These are phyloP conservation scores for Lablab purpureus DNA, from an alignment of 306 rosid species.

Conservation along the genomic window DNA sequence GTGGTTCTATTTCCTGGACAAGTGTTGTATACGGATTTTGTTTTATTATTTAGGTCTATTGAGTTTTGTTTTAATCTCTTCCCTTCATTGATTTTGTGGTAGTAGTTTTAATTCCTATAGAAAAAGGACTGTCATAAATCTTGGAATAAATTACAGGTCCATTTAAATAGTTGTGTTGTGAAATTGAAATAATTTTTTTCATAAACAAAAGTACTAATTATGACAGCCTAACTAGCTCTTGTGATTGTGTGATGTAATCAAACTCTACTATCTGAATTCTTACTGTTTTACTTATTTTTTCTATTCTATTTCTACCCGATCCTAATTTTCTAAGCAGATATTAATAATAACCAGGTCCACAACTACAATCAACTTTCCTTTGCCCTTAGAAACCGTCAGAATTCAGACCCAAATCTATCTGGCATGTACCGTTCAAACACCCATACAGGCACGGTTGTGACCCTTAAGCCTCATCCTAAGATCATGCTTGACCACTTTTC, in stretches of 20 bases:
- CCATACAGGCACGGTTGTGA: background rate
- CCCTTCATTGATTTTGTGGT: background rate
- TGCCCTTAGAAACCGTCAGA: slow-evolving; percentile 2
- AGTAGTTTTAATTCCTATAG: background rate
- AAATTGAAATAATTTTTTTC: background rate
- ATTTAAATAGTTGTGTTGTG: no score
- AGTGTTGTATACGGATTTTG: background rate
- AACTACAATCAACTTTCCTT: slow-evolving; percentile 6
- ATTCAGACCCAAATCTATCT: background rate
- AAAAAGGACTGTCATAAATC: background rate
- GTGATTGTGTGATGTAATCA: slow-evolving; percentile 3
- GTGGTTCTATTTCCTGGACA: background rate
- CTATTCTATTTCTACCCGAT: background rate
- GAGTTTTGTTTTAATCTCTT: background rate
- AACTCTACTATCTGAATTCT: slow-evolving; percentile 7
- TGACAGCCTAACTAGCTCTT: slow-evolving; percentile 7
- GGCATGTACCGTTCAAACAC: slow-evolving; percentile 2
- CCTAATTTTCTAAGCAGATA: slow-evolving; percentile 5
- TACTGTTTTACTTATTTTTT: background rate
- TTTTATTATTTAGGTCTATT: background rate
- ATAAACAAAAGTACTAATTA: background rate
- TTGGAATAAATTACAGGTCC: background rate
- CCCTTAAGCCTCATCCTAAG: slow-evolving; percentile 11
- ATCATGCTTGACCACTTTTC: background rate
- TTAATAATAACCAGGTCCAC: background rate